Percentiles rank a stretch among this genome's conserved stretches.
Conservation (phyloP, 176 grass and related monocot genomes). For the Guadua angustifolia region DNA sequence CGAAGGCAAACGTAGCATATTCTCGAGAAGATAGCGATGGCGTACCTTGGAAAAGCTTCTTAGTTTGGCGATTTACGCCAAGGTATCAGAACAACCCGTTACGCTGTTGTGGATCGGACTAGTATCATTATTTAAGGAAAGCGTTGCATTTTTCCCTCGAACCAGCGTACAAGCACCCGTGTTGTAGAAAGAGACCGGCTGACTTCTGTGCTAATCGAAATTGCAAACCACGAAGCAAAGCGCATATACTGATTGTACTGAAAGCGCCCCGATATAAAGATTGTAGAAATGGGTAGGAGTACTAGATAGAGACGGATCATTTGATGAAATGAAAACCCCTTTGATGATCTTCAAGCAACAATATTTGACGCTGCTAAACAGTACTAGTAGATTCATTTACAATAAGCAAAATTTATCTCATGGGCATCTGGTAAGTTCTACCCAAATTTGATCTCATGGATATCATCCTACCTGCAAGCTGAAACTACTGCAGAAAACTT, state of each 20-base stretch:
- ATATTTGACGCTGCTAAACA: not conserved
- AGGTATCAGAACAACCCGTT: not conserved
- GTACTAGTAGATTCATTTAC: not conserved
- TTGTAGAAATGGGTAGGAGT: not conserved
- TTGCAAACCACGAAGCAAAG: not conserved
- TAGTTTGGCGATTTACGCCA: not conserved
- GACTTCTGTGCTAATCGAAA: not conserved
- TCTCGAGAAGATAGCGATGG: conserved; percentile 16
- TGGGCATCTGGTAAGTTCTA: not conserved
- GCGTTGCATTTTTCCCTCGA: not conserved
- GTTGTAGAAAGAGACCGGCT: not conserved
- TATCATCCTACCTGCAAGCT: not conserved
- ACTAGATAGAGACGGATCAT: too few relatives aligned
- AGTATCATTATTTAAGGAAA: not conserved
- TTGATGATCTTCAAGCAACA: not conserved
- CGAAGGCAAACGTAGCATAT: not conserved
- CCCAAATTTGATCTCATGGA: not conserved
- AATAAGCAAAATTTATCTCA: not conserved
- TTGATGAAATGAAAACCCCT: not conserved
- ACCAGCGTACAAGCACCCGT: not conserved
- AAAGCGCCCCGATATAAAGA: not conserved
- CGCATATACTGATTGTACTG: not conserved
- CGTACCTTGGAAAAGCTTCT: conserved; percentile 4
- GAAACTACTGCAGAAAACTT: not conserved
- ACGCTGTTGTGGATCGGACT: not conserved